Percentiles rank a stretch among this genome's conserved stretches.
phyloP scores from a whole-genome alignment of 2,329 filamentous ascomycete species.

The Penicillium oxalicum region DNA sequence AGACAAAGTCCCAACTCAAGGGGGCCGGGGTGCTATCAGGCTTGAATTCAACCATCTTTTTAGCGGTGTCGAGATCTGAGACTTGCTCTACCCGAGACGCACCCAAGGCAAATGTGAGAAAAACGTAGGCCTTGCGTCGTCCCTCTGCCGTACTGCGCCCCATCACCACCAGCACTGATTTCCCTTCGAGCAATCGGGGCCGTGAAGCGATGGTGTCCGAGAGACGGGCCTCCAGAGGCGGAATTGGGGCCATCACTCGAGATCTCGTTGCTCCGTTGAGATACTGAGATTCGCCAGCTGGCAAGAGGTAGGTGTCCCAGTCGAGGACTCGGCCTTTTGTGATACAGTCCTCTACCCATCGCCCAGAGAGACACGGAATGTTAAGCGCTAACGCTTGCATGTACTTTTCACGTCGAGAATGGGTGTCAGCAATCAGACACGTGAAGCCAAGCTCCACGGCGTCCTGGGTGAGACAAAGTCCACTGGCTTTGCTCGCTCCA shows the following conservation, averaged over 20 bases:
- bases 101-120: conserved; percentile 72
- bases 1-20: conserved; percentile 65
- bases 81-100: conserved; percentile 62
- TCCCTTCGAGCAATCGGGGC: conserved; percentile 57
- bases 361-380: conserved; percentile 74
- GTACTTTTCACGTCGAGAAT: conserved; percentile 84
- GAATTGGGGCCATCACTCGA: conserved; percentile 59
- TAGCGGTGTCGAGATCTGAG: conserved; percentile 60
- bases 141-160: conserved; percentile 57
- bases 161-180: conserved; percentile 67
- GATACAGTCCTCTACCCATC: conserved; percentile 74
- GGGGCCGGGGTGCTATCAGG: conserved; percentile 37
- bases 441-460: conserved; percentile 64
- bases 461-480: conserved; percentile 51
- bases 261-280: conserved; percentile 74
- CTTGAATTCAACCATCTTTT: conserved; percentile 49
- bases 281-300: conserved; percentile 72
- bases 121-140: conserved; percentile 66
- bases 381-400: conserved; percentile 90
- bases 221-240: conserved; percentile 53
- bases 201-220: conserved; percentile 53
- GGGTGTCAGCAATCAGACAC: conserved; percentile 76
- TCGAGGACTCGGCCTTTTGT: conserved; percentile 56
- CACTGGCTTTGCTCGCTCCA: conserved; percentile 12
- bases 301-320: conserved; percentile 77